Evolutionary conservation across 2,329 filamentous ascomycete genomes (phyloP).

Genomic region (Seiridium unicorne): DNA sequence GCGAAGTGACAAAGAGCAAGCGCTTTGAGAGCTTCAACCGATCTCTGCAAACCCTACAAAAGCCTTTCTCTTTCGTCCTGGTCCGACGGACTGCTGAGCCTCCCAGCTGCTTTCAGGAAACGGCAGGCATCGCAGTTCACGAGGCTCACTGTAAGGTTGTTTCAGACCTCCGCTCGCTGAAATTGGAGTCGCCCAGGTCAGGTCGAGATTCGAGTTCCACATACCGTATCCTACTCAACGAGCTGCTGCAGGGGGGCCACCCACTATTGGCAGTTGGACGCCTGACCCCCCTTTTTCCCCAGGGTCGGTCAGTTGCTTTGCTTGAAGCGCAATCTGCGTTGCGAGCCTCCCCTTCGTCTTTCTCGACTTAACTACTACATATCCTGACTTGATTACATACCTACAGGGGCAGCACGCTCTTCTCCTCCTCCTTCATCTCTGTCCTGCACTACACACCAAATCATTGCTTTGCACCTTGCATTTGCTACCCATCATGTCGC

Average conservation of each 20-base stretch:
- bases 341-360: neutral
- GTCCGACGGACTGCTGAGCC: too few relatives aligned
- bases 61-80: too few relatives aligned
- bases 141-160: neutral
- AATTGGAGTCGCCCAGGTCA: constrained; percentile 7
- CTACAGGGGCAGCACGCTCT: neutral
- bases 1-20: too few relatives aligned
- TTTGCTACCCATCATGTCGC: neutral
- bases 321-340: too few relatives aligned
- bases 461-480: neutral
- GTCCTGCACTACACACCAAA: neutral
- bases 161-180: constrained; percentile 1
- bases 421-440: neutral
- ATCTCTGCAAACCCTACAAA: too few relatives aligned
- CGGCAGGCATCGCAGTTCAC: too few relatives aligned
- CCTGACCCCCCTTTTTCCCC: constrained; percentile 20
- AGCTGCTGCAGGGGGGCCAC: neutral
- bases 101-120: too few relatives aligned
- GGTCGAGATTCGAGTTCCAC: constrained; percentile 8
- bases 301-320: constrained; percentile 3
- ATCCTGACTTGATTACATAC: neutral
- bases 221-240: neutral
- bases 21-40: too few relatives aligned
- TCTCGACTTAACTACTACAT: neutral
- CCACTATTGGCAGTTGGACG: constrained; percentile 7